Percentiles rank a stretch among this genome's conserved stretches.
phyloP scores from a whole-genome alignment of 1,139 yeast species.

The Magnusiomyces ingens region DNA sequence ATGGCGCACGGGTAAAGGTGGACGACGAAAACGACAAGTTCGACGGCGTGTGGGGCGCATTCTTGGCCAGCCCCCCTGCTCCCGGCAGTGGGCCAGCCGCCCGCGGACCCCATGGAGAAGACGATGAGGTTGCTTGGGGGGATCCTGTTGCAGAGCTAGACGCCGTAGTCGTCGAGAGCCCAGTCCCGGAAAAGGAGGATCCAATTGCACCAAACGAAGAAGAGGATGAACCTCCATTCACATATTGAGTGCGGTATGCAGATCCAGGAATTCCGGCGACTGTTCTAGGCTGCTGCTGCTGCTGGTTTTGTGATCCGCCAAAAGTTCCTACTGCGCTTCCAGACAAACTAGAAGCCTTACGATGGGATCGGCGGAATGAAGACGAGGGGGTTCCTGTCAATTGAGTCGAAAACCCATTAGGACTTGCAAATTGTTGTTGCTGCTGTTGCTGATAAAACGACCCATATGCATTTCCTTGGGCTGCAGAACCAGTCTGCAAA shows the following conservation, averaged over 20 bases:
- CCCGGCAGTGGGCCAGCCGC: slow-evolving; percentile 1
- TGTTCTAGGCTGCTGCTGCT: no score
- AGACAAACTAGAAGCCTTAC: slow-evolving; percentile 28
- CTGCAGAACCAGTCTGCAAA: no score
- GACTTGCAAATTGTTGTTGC: not conserved
- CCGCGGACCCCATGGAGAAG: slow-evolving; percentile 1
- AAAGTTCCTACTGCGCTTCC: slow-evolving; percentile 16
- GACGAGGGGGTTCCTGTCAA: not conserved
- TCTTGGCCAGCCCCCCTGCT: not conserved
- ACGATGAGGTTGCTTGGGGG: not conserved
- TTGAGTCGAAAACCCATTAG: not conserved
- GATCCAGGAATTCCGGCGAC: no score
- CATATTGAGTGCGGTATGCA: no score
- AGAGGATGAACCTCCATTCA: not conserved
- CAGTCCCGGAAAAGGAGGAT: slow-evolving; percentile 10
- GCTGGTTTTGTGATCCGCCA: not conserved
- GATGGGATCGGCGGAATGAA: slow-evolving; percentile 24
- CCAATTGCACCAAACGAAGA: slow-evolving; percentile 18
- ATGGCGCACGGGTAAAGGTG: no score
- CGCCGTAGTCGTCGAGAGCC: slow-evolving; percentile 8
- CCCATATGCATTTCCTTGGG: no score
- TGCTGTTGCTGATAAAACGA: not conserved
- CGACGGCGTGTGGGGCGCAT: no score
- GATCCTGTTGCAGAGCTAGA: slow-evolving; percentile 1
- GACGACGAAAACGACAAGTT: no score